phyloP scores from a whole-genome alignment of 2,329 filamentous ascomycete species.

The Fusarium agapanthi region DNA sequence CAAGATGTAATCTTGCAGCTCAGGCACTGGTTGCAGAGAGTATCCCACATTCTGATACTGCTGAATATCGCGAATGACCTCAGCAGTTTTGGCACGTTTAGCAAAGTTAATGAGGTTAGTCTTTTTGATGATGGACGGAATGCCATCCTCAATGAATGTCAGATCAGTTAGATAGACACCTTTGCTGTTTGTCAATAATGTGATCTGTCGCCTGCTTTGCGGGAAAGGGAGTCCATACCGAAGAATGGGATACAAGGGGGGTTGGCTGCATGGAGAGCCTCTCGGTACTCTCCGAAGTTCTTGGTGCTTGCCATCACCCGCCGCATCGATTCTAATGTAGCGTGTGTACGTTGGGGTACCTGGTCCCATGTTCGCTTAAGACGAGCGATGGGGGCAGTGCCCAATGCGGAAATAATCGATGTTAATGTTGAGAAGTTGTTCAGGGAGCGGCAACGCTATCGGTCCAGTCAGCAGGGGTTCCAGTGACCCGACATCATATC shows the following conservation, averaged over 20 bases:
- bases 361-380: constrained; percentile 94
- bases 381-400: constrained; percentile 93
- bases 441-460: constrained; percentile 86
- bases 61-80: constrained; percentile 98
- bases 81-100: constrained; percentile 96
- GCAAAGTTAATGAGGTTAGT: constrained; percentile 98
- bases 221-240: constrained; percentile 62
- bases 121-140: constrained; percentile 95
- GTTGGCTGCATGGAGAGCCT: constrained; percentile 89
- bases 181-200: constrained; percentile 47
- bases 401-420: constrained; percentile 95
- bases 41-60: constrained; percentile 99
- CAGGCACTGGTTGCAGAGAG: constrained; percentile 84
- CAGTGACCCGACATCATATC: background rate
- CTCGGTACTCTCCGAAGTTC: constrained; percentile 97
- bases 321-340: constrained; percentile 88
- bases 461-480: constrained; percentile 19
- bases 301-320: constrained; percentile 96
- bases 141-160: constrained; percentile 98
- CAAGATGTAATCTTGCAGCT: constrained; percentile 95
- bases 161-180: constrained; percentile 97
- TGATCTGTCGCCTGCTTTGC: background rate
- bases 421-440: constrained; percentile 99
- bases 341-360: constrained; percentile 84
- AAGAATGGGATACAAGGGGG: constrained; percentile 99